Conservation (phyloP, 1,139 yeast species). For the Debaryomyces fabryi region DNA sequence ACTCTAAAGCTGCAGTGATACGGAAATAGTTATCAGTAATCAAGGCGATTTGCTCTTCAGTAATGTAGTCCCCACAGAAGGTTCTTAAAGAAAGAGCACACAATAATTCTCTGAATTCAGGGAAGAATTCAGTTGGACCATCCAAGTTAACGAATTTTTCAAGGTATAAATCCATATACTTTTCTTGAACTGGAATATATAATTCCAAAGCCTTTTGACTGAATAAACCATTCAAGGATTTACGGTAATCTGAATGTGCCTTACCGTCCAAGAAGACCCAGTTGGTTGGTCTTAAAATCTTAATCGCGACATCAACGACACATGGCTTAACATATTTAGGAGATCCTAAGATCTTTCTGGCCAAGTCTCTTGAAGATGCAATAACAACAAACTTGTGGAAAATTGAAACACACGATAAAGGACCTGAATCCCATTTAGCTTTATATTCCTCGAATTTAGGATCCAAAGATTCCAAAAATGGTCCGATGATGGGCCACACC, state of each 20-base stretch:
- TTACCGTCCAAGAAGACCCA: slow-evolving; percentile 98
- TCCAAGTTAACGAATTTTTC: slow-evolving; percentile 62
- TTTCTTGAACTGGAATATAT: slow-evolving; percentile 84
- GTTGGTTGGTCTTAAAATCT: slow-evolving; percentile 89
- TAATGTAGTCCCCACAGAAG: slow-evolving; percentile 93
- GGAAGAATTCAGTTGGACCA: slow-evolving; percentile 78
- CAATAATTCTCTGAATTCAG: slow-evolving; percentile 91
- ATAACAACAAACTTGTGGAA: slow-evolving; percentile 97
- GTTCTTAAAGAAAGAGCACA: slow-evolving; percentile 92
- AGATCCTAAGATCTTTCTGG: slow-evolving; percentile 84
- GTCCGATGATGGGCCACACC: slow-evolving; percentile 94
- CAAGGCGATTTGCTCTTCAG: slow-evolving; percentile 81
- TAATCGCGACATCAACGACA: slow-evolving; percentile 94
- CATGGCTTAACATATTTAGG: slow-evolving; percentile 93
- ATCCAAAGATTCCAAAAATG: slow-evolving; percentile 91
- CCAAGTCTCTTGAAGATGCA: slow-evolving; percentile 87
- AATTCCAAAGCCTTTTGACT: slow-evolving; percentile 79
- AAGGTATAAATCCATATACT: slow-evolving; percentile 78
- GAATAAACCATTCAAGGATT: slow-evolving; percentile 85
- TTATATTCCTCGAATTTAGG: slow-evolving; percentile 94
- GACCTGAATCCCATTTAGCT: slow-evolving; percentile 94
- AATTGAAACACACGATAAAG: slow-evolving; percentile 91
- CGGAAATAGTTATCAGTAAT: slow-evolving; percentile 90
- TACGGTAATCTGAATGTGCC: slow-evolving; percentile 90
- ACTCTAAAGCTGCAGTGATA: slow-evolving; percentile 93